Evolutionary conservation across 139 green algal genomes (phyloP).

Genomic region (Coccomyxa sp.): DNA sequence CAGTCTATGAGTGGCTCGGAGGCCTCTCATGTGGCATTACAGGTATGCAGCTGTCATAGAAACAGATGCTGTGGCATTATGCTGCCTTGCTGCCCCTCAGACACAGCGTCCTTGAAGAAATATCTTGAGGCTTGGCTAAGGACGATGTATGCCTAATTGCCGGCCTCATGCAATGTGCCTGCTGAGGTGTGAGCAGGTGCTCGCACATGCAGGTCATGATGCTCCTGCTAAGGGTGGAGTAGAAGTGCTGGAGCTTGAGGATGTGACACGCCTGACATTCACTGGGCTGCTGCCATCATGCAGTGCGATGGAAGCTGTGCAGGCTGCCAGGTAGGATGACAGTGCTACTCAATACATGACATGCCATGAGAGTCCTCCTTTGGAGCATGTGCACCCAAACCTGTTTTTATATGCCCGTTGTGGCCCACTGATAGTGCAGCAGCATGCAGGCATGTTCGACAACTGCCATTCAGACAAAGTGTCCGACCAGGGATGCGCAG

Average conservation of each 20-base stretch:
- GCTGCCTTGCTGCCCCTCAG: not conserved
- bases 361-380: too few relatives aligned
- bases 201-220: not conserved
- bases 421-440: too few relatives aligned
- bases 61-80: not conserved
- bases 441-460: too few relatives aligned
- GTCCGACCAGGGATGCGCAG: too few relatives aligned
- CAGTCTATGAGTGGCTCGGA: slow-evolving; percentile 13
- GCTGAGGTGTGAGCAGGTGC: not conserved
- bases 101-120: not conserved
- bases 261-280: not conserved
- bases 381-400: too few relatives aligned
- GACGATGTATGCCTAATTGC: not conserved
- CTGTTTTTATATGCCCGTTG: too few relatives aligned
- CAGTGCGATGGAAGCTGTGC: not conserved
- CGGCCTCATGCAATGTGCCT: not conserved
- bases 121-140: not conserved
- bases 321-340: too few relatives aligned
- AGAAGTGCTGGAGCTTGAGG: not conserved
- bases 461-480: too few relatives aligned
- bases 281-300: not conserved
- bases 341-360: too few relatives aligned
- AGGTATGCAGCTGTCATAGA: not conserved
- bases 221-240: not conserved
- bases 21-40: slow-evolving; percentile 5